Evolutionary conservation across 1,284 basidiomycete species (phyloP), one percentile per base, ranked within the genome.

Genomic region (Puccinia polysora): DNA sequence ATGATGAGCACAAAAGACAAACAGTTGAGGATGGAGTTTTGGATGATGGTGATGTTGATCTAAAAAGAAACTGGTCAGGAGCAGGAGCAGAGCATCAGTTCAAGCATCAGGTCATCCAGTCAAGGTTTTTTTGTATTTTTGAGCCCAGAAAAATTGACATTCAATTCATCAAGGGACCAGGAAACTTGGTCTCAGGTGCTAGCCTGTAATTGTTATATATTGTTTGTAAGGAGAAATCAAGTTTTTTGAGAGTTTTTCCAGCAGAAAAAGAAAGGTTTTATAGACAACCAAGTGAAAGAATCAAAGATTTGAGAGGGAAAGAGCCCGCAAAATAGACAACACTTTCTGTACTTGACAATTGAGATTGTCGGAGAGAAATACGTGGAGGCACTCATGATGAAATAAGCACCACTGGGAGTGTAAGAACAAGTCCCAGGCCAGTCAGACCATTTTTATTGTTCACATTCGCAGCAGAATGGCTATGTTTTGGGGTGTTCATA

Each of bases 371-470:
- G 85, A 52, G 91, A 83, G 52, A 96, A 85, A 80, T 97, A 92
- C 0, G 91, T 91, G n/a, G 93, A 90, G 18, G 95, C 90, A 76
- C 89, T 93, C 76, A 91, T 94, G 74, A 91, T 84, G 79, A 92
- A 97, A 80, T 97, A 97, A 62, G 94, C 94, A 59, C 91, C 95
- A 67, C 95, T 95, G 78, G 98, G 96, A 20, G 97, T 84, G 78
- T 93, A 98, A n/a, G 65, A 10, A 52, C 65, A 52, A 68, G 56
- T 2, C 53, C 65, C n/a, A 40, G n/a, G 18, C 60, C 60, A 6
- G 23, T 23, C 32, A n/a, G 20, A 25, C 30, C 30, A 10, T 45
- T 45, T 30, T n/a, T 28, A 49, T 63, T 43, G 28, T 25, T 32
- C 15, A 45, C 28, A 23, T 45, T 45, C n/a, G 40, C 60, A 40